Percentiles rank a stretch among this genome's conserved stretches.
Conservation (phyloP, 2,329 filamentous ascomycete species). For the Cordyceps cicadae region DNA sequence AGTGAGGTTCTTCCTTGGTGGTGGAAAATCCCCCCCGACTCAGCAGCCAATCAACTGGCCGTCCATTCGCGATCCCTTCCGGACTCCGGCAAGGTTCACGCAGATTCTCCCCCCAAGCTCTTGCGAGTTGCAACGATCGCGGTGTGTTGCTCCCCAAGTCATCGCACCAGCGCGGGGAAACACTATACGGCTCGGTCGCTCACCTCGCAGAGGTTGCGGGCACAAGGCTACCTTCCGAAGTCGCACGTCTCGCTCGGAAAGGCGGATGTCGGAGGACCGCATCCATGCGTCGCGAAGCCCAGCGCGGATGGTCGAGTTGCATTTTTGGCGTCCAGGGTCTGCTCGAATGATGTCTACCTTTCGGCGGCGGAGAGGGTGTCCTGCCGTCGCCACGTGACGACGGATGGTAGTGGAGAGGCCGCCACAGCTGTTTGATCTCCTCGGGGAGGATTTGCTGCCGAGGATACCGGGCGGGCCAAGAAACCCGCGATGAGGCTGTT, state of each 20-base stretch:
- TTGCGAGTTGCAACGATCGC: too few species aligned
- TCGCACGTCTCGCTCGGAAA: background rate
- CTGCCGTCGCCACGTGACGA: background rate
- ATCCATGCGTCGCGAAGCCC: background rate
- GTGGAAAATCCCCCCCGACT: too few species aligned
- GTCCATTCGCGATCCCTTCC: background rate
- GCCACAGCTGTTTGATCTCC: too few species aligned
- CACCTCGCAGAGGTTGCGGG: too few species aligned
- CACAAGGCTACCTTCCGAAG: background rate
- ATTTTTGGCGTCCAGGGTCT: slow-evolving; percentile 8
- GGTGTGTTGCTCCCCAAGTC: background rate
- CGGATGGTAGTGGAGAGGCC: background rate
- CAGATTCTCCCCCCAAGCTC: background rate
- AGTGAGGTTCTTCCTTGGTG: background rate
- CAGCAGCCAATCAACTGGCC: background rate
- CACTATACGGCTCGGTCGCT: too few species aligned
- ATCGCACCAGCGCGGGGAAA: background rate
- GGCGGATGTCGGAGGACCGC: background rate
- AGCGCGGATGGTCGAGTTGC: background rate
- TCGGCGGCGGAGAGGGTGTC: background rate
- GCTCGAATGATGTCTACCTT: background rate
- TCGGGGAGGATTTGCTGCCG: background rate
- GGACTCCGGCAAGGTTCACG: background rate
- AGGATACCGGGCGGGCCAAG: background rate
- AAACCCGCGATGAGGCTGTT: background rate